phyloP scores from a whole-genome alignment of 1,139 yeast genomes.

The Saccharomyces hybrid region DNA sequence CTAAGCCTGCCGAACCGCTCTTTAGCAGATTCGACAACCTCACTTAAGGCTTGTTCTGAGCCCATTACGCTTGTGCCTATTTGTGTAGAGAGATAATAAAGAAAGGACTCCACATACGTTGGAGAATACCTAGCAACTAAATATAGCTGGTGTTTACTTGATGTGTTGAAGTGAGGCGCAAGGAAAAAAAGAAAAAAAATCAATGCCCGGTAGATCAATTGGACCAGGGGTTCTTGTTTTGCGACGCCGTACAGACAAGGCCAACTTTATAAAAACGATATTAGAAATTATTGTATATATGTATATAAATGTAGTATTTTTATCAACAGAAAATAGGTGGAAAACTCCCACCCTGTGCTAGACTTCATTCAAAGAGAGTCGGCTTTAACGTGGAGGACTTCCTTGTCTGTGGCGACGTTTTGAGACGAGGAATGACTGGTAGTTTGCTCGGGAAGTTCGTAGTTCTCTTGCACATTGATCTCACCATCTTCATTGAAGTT shows the following conservation, averaged over 20 bases:
- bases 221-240: neutral
- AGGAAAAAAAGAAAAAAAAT: neutral
- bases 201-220: neutral
- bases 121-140: neutral
- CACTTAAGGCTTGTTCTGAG: neutral
- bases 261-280: neutral
- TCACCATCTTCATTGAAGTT: conserved; percentile 33
- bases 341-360: neutral
- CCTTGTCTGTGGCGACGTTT: neutral
- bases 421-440: neutral
- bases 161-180: conserved; percentile 1
- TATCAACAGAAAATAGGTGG: neutral
- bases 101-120: neutral
- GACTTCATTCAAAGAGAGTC: neutral
- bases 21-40: neutral
- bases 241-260: neutral
- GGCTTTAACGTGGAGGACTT: neutral
- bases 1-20: neutral
- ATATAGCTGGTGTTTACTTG: neutral
- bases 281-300: neutral
- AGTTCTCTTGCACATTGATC: conserved; percentile 14
- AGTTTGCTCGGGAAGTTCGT: neutral
- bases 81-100: neutral
- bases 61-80: neutral
- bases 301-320: neutral